Conservation (phyloP, 805 yeast genomes). For the Candida arabinofermentans region DNA sequence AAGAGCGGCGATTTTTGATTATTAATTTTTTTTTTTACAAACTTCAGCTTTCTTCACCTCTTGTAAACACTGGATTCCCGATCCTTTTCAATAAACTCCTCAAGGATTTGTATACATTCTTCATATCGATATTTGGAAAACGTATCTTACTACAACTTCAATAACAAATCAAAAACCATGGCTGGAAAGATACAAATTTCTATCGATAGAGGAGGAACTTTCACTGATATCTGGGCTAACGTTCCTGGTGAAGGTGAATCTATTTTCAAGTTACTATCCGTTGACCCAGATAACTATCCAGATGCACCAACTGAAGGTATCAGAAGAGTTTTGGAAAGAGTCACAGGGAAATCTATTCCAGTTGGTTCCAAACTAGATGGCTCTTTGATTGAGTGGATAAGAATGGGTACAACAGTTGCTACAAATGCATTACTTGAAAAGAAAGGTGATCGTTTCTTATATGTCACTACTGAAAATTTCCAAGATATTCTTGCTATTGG, state of each 20-base stretch:
- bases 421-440: slow-evolving; percentile 22
- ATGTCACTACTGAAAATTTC: slow-evolving; percentile 28
- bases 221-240: slow-evolving; percentile 44
- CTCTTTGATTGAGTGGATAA: slow-evolving; percentile 18
- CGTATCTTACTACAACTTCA: too few species aligned
- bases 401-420: slow-evolving; percentile 28
- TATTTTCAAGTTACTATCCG: slow-evolving; percentile 28
- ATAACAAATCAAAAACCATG: too few species aligned
- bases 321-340: slow-evolving; percentile 18
- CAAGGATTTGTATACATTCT: too few species aligned
- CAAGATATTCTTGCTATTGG: slow-evolving; percentile 31
- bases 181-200: slow-evolving; percentile 8
- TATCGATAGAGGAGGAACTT: slow-evolving; percentile 38
- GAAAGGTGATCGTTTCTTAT: slow-evolving; percentile 19
- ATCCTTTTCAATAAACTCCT: too few species aligned
- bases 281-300: slow-evolving; percentile 22
- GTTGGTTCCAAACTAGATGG: slow-evolving; percentile 17
- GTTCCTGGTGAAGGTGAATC: slow-evolving; percentile 37
- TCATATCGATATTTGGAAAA: too few species aligned
- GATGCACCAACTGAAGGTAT: slow-evolving; percentile 28
- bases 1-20: too few species aligned
- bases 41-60: too few species aligned
- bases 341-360: slow-evolving; percentile 13
- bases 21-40: too few species aligned
- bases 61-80: too few species aligned